A percentile compares a stretch with the other conserved stretches of the same genome.
Evolutionary conservation across 202 grass and related monocot genomes (phyloP).

Genomic region (Eragrostis tef): DNA sequence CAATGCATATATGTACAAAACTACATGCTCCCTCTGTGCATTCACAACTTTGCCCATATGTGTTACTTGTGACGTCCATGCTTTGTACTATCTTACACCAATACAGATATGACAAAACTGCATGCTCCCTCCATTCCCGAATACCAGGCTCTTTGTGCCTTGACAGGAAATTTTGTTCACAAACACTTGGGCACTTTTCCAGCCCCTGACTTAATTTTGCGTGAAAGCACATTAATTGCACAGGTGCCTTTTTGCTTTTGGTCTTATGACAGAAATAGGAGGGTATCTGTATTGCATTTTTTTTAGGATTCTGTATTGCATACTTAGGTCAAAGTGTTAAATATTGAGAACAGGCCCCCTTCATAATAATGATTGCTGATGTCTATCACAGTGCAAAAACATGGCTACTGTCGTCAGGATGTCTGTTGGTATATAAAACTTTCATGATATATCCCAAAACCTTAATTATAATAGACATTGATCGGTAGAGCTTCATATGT

Average conservation of each 20-base stretch:
- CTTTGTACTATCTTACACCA: slow-evolving; percentile 21
- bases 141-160: neutral
- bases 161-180: neutral
- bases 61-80: slow-evolving; percentile 16
- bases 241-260: neutral
- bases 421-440: neutral
- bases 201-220: neutral
- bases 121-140: neutral
- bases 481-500: no score
- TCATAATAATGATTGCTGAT: no score
- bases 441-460: no score
- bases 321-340: neutral
- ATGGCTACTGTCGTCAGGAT: neutral
- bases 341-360: neutral
- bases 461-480: no score
- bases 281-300: no score
- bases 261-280: slow-evolving; percentile 17
- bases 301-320: no score
- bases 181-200: neutral
- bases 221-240: slow-evolving; percentile 9
- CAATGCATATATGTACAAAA: no score
- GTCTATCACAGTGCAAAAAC: no score
- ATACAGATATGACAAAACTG: neutral
- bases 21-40: no score
- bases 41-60: slow-evolving; percentile 29